Evolutionary conservation across 2,329 filamentous ascomycete genomes (phyloP).

Genomic region (Xylariaceae sp.): DNA sequence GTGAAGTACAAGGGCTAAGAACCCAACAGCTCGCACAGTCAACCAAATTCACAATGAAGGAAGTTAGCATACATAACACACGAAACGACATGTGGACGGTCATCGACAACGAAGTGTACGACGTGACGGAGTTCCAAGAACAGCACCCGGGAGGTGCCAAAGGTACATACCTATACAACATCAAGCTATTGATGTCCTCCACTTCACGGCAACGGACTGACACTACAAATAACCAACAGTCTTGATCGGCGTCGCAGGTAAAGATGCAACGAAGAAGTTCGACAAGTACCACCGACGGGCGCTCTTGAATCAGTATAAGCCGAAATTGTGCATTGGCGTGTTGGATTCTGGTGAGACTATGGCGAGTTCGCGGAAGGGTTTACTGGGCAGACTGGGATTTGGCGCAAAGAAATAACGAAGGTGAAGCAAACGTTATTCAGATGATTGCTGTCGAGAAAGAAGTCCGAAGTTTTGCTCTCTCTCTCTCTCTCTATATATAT

Average conservation of each 20-base stretch:
- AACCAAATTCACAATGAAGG: too few species aligned
- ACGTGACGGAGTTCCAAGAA: too few species aligned
- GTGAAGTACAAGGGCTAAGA: too few species aligned
- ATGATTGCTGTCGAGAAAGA: too few species aligned
- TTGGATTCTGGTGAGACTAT: not conserved
- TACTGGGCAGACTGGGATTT: conserved; percentile 4
- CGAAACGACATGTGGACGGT: too few species aligned
- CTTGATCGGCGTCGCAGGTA: conserved; percentile 28
- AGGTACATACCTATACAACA: not conserved
- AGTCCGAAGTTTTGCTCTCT: too few species aligned
- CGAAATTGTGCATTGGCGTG: conserved; percentile 3
- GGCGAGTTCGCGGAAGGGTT: not conserved
- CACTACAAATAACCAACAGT: not conserved
- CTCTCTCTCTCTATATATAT: too few species aligned
- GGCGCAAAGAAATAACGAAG: conserved; percentile 2
- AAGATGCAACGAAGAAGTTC: conserved; percentile 36
- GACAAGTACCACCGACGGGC: conserved; percentile 32
- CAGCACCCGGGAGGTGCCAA: too few species aligned
- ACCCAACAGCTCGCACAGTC: too few species aligned
- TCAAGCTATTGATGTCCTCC: not conserved
- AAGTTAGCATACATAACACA: too few species aligned
- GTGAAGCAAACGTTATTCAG: too few species aligned
- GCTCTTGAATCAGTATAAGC: conserved; percentile 27
- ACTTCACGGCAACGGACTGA: not conserved
- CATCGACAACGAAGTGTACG: too few species aligned